A percentile compares a stretch with the other conserved stretches of the same genome.
Conservation (phyloP, 2,329 filamentous ascomycete genomes). For the Mycosphaerella sp. region DNA sequence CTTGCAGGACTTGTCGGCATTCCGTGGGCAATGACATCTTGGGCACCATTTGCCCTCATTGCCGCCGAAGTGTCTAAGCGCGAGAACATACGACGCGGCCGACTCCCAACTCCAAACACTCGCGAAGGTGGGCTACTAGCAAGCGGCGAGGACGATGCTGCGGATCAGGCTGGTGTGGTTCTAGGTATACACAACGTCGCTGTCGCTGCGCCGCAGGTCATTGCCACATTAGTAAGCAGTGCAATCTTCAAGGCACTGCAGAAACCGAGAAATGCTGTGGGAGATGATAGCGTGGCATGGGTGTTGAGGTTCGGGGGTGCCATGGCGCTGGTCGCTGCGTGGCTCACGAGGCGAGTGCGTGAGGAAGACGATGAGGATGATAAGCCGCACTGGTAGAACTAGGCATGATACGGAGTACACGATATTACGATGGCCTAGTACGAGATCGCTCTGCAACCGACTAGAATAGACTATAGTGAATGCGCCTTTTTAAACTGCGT, state of each 20-base stretch:
- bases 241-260: slow-evolving; percentile 79
- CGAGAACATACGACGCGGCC: slow-evolving; percentile 58
- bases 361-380: slow-evolving; percentile 19
- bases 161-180: slow-evolving; percentile 80
- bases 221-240: slow-evolving; percentile 79
- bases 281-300: slow-evolving; percentile 81
- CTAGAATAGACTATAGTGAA: background rate
- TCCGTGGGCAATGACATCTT: slow-evolving; percentile 80
- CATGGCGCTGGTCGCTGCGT: slow-evolving; percentile 67
- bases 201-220: slow-evolving; percentile 82
- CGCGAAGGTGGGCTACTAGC: slow-evolving; percentile 36
- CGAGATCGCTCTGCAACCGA: background rate
- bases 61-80: slow-evolving; percentile 83
- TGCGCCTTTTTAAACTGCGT: too few species aligned
- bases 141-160: slow-evolving; percentile 48
- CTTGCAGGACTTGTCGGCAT: slow-evolving; percentile 79
- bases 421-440: background rate
- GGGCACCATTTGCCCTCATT: slow-evolving; percentile 94
- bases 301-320: slow-evolving; percentile 78
- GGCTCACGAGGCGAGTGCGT: slow-evolving; percentile 16
- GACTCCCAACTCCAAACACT: slow-evolving; percentile 38
- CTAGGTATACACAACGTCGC: slow-evolving; percentile 95
- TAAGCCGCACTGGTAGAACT: slow-evolving; percentile 12
- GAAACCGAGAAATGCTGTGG: slow-evolving; percentile 76
- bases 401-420: background rate